Base-by-base conservation (phyloP, 1,139 yeast species). In the Kurtzmaniella natalensis region DNA sequence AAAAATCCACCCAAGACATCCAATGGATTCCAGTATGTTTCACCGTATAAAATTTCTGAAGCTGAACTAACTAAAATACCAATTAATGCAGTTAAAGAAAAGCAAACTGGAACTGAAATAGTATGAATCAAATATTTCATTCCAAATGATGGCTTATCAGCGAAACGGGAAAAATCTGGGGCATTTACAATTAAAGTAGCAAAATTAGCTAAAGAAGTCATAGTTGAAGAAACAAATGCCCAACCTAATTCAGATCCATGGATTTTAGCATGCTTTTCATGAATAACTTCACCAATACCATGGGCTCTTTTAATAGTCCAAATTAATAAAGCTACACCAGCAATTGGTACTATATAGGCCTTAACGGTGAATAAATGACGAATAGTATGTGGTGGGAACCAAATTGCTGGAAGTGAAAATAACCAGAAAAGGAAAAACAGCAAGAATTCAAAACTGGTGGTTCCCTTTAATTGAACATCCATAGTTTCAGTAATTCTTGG, bases 31-130 rank as follows among this genome's bases (percentile, higher is more conserved):
- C 96, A 88, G 50, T 74, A 74, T 25, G 88, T 71, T 41, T 72
- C 74, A 18, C 81, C 87, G 47, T 81, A 86, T 50, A 87, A 57
- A 13, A 72, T 59, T 21, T 78, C 68, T 4, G 94, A 83, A 1
- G 96, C 87, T 5, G 94, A 80, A 22, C 95, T 81, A 14, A 87
- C 92, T 46, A 88, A 64, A 39, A 88, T 83, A 55, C 96, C 96
- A 51, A 88, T 80, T 47, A 88, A 70, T 11, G 94, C 79, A 11
- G 95, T 86, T 38, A 87, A 50, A 4, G 94, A 80, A 57, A 87
- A 87, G 47, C 85, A 71, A 14, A 83, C 46, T 24, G 96, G 95
- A 42, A 87, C 78, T 5, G 89, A 71, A 18, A 82, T 48, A 3
- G 74, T 72, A 47, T 67, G 64, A 9, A 66, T 71, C 41, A 66